Evolutionary conservation across 768 basidiomycete genomes (phyloP), one percentile per base, ranked within the genome.

Genomic region (Asterophora parasitica): DNA sequence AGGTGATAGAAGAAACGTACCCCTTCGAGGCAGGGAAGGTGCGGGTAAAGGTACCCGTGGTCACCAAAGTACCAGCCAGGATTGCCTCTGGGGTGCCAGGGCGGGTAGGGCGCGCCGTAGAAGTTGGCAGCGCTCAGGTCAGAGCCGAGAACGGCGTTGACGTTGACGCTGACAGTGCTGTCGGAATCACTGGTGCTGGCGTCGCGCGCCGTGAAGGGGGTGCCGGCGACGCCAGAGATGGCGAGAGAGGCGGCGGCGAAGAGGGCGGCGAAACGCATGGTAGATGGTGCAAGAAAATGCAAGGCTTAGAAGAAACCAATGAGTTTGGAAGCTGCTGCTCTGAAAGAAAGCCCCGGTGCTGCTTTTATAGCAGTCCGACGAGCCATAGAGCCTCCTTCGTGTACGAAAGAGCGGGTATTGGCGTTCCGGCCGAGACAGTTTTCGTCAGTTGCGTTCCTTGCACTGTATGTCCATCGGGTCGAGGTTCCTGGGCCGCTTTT

Each of bases 41-140:
- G 50, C 4, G 61, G 61, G 49, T 60, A 65, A 11, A 57, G 54
- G 11, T 56, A 30, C 1, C 66, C 62, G 40, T 63, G 55, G 32
- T 56, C 46, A 1, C 73, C 73, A 28, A 64, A 70, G 58, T 73
- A 74, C 73, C 73, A 75, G 34, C 73, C 73, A 37, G 73, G 72
- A 20, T 65, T 45, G 28, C 59, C 36, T 3, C 56, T 61, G 32
- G 52, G 31, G 9, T 57, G 46, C 72, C 71, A 72, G 23, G 72
- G 72, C 23, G 67, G 59, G 31, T 52, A 50, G 7, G 73, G 73
- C 23, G 73, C 60, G 37, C 68, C 68, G 47, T 70, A 75, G 50
- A 63, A 39, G 53, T 67, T 72, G 34, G 37, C 39, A 20, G 46
- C 34, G 27, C 58, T 64, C 46, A 73, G 55, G 50, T 70, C 64